Conservation (phyloP, 176 grass and related monocot genomes). For the Rhynchospora breviuscula region DNA sequence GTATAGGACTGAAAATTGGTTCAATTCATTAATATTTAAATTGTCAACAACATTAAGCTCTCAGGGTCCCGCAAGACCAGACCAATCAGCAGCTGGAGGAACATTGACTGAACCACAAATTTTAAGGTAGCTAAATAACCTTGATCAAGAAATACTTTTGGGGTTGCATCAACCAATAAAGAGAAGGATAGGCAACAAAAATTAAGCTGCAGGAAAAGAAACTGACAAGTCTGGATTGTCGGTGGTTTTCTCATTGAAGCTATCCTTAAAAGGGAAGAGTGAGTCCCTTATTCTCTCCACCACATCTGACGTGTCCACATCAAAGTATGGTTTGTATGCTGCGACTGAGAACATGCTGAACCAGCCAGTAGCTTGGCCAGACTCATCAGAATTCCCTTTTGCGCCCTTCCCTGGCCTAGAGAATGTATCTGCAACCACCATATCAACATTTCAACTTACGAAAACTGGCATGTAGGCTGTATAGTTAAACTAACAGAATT, state of each 20-base stretch:
- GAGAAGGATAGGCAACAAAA: background rate
- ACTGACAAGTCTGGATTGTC: constrained; percentile 85
- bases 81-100: background rate
- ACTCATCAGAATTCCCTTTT: constrained; percentile 37
- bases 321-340: constrained; percentile 94
- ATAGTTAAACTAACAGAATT: background rate
- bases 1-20: background rate
- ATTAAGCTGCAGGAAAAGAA: background rate
- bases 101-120: background rate
- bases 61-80: background rate
- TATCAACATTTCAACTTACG: background rate
- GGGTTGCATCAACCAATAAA: background rate
- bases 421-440: constrained; percentile 63
- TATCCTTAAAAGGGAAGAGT: constrained; percentile 80
- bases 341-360: constrained; percentile 84
- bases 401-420: constrained; percentile 37
- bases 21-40: background rate
- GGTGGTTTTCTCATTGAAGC: constrained; percentile 90
- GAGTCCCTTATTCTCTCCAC: constrained; percentile 88
- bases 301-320: constrained; percentile 84
- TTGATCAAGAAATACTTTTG: background rate
- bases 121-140: background rate
- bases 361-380: constrained; percentile 60
- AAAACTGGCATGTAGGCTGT: background rate
- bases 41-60: background rate